Evolutionary conservation across 75 land plant genomes (phyloP).

Genomic region (Gnetum montanum): DNA sequence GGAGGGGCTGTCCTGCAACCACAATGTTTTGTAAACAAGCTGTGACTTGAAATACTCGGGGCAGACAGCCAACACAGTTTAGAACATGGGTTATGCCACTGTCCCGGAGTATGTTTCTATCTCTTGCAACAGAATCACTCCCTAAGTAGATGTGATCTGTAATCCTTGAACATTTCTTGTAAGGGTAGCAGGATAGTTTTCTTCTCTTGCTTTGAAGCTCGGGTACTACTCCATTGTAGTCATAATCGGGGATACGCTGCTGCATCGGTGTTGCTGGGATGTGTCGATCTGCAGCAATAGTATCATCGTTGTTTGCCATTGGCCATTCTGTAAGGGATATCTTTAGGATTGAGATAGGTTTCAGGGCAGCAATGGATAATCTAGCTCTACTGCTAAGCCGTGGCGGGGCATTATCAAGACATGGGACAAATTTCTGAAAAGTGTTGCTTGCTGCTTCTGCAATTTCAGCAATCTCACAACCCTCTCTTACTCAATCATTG

Average conservation of each 20-base stretch:
- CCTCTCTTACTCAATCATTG: no score
- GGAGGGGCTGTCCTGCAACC: constrained; percentile 81
- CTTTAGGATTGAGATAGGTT: constrained; percentile 13
- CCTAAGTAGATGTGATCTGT: constrained; percentile 82
- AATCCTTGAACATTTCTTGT: constrained; percentile 84
- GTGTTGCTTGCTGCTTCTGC: no score
- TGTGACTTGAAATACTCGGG: constrained; percentile 84
- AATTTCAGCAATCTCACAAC: no score
- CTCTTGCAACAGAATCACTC: constrained; percentile 68
- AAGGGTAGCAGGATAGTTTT: constrained; percentile 67
- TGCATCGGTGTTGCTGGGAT: constrained; percentile 17
- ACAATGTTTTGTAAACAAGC: constrained; percentile 83
- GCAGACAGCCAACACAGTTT: constrained; percentile 92
- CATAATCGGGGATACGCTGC: constrained; percentile 4
- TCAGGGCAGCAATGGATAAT: constrained; percentile 13
- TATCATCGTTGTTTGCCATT: constrained; percentile 8
- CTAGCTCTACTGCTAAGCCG: constrained; percentile 8
- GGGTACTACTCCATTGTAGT: no score
- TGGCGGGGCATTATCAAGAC: no score
- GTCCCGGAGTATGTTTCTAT: constrained; percentile 44
- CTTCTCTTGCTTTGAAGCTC: constrained; percentile 34
- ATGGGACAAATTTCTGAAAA: no score
- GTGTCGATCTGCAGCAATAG: constrained; percentile 11
- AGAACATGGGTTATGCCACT: constrained; percentile 88
- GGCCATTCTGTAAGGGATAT: constrained; percentile 21